phyloP scores from a whole-genome alignment of 352 stramenopile species.

The Elongisporangium undulatum region DNA sequence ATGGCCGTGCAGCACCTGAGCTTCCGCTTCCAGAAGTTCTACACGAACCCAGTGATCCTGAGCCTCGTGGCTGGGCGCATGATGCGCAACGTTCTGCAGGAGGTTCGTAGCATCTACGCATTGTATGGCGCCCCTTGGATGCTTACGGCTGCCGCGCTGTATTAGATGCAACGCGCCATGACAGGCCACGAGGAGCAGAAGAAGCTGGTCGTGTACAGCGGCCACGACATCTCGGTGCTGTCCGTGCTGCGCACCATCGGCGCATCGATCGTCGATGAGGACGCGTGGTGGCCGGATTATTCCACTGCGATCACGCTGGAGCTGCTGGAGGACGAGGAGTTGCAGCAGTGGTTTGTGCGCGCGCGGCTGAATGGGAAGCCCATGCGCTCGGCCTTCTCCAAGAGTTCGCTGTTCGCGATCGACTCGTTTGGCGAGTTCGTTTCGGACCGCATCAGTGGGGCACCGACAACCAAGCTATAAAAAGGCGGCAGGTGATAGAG shows the following conservation, averaged over 20 bases:
- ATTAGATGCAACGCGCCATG: conserved; percentile 38
- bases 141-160: neutral
- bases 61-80: conserved; percentile 57
- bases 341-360: conserved; percentile 52
- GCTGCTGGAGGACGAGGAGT: conserved; percentile 53
- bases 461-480: neutral
- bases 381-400: neutral
- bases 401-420: conserved; percentile 12
- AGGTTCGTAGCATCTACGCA: conserved; percentile 20
- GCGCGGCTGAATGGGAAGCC: conserved; percentile 39
- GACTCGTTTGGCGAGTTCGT: conserved; percentile 45
- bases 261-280: conserved; percentile 34
- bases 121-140: neutral
- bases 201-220: conserved; percentile 73
- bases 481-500: neutral
- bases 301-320: conserved; percentile 61
- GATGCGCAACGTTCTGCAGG: conserved; percentile 50
- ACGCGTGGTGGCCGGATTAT: conserved; percentile 71
- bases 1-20: conserved; percentile 45
- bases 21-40: conserved; percentile 83
- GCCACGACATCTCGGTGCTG: conserved; percentile 77
- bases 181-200: conserved; percentile 30
- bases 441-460: conserved; percentile 29
- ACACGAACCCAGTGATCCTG: conserved; percentile 61
- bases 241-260: conserved; percentile 66